Evolutionary conservation across 2,329 filamentous ascomycete species (phyloP), one percentile per base, ranked within the genome.

Genomic region (Calonectria henricotiae): DNA sequence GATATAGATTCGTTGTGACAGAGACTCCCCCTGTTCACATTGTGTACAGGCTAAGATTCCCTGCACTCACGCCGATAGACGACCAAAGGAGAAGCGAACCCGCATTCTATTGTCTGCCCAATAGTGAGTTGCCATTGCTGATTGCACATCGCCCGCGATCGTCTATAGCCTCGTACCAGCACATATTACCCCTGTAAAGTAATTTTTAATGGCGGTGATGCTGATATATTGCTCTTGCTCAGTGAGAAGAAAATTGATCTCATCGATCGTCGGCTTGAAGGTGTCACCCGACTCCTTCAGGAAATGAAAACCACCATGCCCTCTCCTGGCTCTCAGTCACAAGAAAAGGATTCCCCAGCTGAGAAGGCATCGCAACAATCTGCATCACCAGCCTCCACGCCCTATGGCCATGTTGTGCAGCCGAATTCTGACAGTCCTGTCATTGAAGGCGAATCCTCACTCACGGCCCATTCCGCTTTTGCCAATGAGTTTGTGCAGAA

Each of bases 401-500:
- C 72, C 1, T 76, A 70, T 41, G 72, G 73, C 1, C 68, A 75
- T 23, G 67, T 72, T 23, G 60, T 73, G 17, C 73, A 74, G 23
- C 25, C 72, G 6, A 68, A 73, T 51, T 67, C 75, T 23, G 77
- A 78, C 5, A 80, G 76, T n/a, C 76, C 78, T 5, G 77, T 82
- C 3, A 76, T 86, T 9, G 85, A 86, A 54, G 85, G 85, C 8
- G 83, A 84, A 69, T 85, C 84, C 3, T 86, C 84, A 1, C 71
- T 86, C 27, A 80, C 84, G 7, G 85, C 85, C 2, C 85, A 86
- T 66, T 84, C 85, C 1, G 82, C 80, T 13, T 86, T 87, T 71
- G 85, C 85, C 39, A 85, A 82, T 25, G 83, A 86, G 60, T 84
- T 87, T 49, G 75, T 85, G 3, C 79, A 82, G 25, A 81, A 84